These are phyloP conservation scores for Sphaerosporella brunnea DNA, from an alignment of 495 filamentous ascomycete species.

Conservation along the genomic window DNA sequence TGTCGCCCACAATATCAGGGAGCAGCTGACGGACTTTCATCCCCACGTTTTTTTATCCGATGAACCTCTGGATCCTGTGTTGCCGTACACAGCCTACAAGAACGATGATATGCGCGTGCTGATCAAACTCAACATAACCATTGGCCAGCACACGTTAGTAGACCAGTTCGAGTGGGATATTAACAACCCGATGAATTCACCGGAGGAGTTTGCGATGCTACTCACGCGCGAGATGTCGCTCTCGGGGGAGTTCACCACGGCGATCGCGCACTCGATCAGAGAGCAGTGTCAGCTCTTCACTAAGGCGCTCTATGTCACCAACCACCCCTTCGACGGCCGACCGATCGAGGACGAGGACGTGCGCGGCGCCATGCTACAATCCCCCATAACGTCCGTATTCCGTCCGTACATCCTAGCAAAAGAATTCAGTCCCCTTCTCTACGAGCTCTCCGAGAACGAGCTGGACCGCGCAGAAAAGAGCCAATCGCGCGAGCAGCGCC, in stretches of 20 bases:
- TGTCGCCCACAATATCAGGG: slow-evolving; percentile 61
- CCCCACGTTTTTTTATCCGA: slow-evolving; percentile 80
- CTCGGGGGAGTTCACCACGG: slow-evolving; percentile 89
- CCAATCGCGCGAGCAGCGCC: slow-evolving; percentile 75
- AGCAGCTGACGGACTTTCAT: slow-evolving; percentile 83
- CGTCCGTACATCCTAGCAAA: slow-evolving; percentile 78
- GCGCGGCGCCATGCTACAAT: slow-evolving; percentile 63
- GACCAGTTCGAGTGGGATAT: slow-evolving; percentile 99
- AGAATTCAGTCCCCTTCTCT: slow-evolving; percentile 81
- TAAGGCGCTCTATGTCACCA: slow-evolving; percentile 76
- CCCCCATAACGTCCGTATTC: slow-evolving; percentile 66
- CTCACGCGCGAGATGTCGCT: slow-evolving; percentile 86
- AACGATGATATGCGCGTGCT: slow-evolving; percentile 96
- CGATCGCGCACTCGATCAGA: slow-evolving; percentile 90
- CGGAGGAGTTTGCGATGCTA: slow-evolving; percentile 77
- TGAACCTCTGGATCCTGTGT: slow-evolving; percentile 70
- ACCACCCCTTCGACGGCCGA: slow-evolving; percentile 86
- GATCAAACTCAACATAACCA: slow-evolving; percentile 93
- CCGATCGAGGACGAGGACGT: slow-evolving; percentile 85
- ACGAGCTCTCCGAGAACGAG: slow-evolving; percentile 81
- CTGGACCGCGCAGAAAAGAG: slow-evolving; percentile 81
- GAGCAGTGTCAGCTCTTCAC: slow-evolving; percentile 91
- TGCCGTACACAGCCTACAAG: slow-evolving; percentile 87
- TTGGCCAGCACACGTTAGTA: slow-evolving; percentile 80
- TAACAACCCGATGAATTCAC: slow-evolving; percentile 80